Conservation (phyloP, 768 basidiomycete genomes). For the Suillus plorans region DNA sequence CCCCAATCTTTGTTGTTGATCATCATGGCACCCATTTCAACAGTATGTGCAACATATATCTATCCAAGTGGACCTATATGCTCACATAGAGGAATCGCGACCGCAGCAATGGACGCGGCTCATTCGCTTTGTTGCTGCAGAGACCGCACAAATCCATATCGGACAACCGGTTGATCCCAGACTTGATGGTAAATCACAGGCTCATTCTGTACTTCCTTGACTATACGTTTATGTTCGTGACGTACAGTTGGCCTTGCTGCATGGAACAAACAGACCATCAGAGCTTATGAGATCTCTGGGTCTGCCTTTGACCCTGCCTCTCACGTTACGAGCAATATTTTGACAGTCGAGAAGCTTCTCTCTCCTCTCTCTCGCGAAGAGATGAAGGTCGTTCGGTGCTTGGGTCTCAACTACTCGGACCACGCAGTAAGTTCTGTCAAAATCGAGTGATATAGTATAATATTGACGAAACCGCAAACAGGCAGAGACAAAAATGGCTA, state of each 20-base stretch:
- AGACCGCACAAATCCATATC: conserved; percentile 72
- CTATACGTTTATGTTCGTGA: neutral
- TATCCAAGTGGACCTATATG: conserved; percentile 10
- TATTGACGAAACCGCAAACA: conserved; percentile 24
- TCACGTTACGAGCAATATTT: conserved; percentile 56
- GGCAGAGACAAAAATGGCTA: conserved; percentile 65
- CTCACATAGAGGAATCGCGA: conserved; percentile 3
- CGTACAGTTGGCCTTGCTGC: conserved; percentile 60
- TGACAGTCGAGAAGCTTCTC: conserved; percentile 73
- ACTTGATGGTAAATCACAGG: conserved; percentile 53
- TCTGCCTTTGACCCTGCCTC: conserved; percentile 67
- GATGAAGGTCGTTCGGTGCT: conserved; percentile 68
- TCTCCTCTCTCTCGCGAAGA: conserved; percentile 67
- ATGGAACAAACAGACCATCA: conserved; percentile 52
- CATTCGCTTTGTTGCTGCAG: conserved; percentile 77
- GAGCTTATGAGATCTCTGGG: conserved; percentile 71
- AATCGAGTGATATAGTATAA: neutral
- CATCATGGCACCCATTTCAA: conserved; percentile 58
- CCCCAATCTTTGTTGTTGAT: conserved; percentile 5
- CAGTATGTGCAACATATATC: conserved; percentile 37
- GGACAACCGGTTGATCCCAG: conserved; percentile 71
- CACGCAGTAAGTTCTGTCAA: conserved; percentile 56
- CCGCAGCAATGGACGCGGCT: conserved; percentile 73
- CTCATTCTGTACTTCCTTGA: neutral
- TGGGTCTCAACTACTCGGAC: conserved; percentile 83